Evolutionary conservation across 179 eudicot genomes (phyloP).

Genomic region (Patellifolia procumbens): DNA sequence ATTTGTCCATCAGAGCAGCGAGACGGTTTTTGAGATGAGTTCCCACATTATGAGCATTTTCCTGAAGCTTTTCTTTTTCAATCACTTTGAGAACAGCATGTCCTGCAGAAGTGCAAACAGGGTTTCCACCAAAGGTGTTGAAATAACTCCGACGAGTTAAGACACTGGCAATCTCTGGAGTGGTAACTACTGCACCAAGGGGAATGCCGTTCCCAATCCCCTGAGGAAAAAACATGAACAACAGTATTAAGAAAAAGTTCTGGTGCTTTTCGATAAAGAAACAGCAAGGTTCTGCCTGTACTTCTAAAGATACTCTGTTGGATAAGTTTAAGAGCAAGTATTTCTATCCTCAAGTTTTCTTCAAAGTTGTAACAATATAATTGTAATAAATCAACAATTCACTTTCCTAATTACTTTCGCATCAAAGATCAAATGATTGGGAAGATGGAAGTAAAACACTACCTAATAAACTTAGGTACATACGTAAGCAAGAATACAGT

Average conservation of each 20-base stretch:
- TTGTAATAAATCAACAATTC: not conserved
- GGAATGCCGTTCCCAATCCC: conserved; percentile 98
- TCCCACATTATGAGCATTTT: conserved; percentile 78
- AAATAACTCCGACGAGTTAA: conserved; percentile 80
- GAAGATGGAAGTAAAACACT: not conserved
- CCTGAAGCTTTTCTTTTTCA: conserved; percentile 86
- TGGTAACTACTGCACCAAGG: conserved; percentile 96
- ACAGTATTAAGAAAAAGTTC: not conserved
- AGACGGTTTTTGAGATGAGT: conserved; percentile 73
- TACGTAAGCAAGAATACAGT: not conserved
- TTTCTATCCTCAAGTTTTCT: not conserved
- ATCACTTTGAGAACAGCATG: conserved; percentile 89
- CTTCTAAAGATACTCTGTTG: not conserved
- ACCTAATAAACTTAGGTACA: not conserved
- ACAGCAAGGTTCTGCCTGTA: not conserved
- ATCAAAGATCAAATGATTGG: not conserved
- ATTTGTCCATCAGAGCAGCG: conserved; percentile 60
- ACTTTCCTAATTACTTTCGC: not conserved
- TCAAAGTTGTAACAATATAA: not conserved
- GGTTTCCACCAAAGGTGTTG: conserved; percentile 97
- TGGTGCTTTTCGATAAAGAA: not conserved
- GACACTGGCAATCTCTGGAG: conserved; percentile 86
- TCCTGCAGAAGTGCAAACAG: conserved; percentile 89
- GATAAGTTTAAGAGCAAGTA: not conserved
- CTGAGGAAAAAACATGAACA: conserved; percentile 40